Conservation (phyloP, 371 early-diverging fungal genomes). For the Mycotypha africana region DNA sequence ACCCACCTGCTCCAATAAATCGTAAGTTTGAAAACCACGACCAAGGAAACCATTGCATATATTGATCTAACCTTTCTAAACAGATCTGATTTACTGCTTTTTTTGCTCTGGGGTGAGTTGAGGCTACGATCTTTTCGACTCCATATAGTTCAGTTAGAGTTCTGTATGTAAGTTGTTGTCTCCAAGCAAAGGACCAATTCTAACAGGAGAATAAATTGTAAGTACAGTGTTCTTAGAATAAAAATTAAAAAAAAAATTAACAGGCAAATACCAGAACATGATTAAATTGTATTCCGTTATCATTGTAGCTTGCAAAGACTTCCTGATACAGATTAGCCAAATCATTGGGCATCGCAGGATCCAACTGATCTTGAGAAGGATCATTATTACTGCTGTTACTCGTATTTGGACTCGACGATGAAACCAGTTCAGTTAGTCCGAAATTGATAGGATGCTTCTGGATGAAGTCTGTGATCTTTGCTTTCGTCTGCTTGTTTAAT, state of each 20-base stretch:
- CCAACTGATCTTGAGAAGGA: too few species aligned
- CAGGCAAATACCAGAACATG: constrained; percentile 32
- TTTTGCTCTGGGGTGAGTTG: constrained; percentile 27
- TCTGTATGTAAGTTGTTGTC: constrained; percentile 36
- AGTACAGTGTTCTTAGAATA: not conserved
- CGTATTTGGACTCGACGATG: too few species aligned
- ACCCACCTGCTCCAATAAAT: constrained; percentile 45
- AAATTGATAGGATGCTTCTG: constrained; percentile 29
- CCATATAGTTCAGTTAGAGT: constrained; percentile 27
- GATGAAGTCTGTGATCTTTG: constrained; percentile 28
- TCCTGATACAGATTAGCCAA: constrained; percentile 30
- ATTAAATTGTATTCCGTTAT: constrained; percentile 29
- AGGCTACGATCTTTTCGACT: constrained; percentile 22
- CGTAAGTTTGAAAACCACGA: constrained; percentile 44
- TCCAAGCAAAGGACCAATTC: constrained; percentile 41
- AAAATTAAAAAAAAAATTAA: not conserved
- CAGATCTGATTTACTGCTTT: constrained; percentile 37
- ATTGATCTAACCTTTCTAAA: constrained; percentile 25
- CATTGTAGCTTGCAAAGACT: constrained; percentile 26
- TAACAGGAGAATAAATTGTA: constrained; percentile 6
- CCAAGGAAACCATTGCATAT: constrained; percentile 49
- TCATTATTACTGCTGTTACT: too few species aligned
- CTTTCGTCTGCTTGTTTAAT: constrained; percentile 22
- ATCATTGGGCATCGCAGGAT: constrained; percentile 17
- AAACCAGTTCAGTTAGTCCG: constrained; percentile 31